A percentile compares a stretch with the other conserved stretches of the same genome.
Evolutionary conservation across 2,329 filamentous ascomycete genomes (phyloP).

Genomic region (Sordariomycetes sp.): DNA sequence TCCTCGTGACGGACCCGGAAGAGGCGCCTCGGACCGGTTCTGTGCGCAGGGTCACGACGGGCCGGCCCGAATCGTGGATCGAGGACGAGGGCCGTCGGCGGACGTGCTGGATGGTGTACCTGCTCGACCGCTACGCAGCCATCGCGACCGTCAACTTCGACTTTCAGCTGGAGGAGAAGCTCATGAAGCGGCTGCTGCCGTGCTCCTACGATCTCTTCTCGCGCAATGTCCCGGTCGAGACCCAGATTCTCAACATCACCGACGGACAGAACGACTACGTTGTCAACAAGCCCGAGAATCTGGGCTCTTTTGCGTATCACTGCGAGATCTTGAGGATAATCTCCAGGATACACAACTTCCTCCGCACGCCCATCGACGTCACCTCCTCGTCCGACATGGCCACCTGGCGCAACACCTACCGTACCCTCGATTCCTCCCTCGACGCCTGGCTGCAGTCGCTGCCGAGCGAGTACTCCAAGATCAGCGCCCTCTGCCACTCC

Average conservation of each 20-base stretch:
- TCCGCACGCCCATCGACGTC: conserved; percentile 28
- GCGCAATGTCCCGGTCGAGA: conserved; percentile 31
- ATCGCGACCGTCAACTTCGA: conserved; percentile 30
- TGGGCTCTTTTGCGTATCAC: conserved; percentile 34
- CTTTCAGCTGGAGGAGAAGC: conserved; percentile 28
- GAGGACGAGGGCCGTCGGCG: conserved; percentile 32
- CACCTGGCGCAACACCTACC: conserved; percentile 30
- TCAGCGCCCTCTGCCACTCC: conserved; percentile 33
- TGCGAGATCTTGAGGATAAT: conserved; percentile 33
- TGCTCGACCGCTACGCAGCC: conserved; percentile 32
- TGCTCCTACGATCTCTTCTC: conserved; percentile 36
- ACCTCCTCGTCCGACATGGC: conserved; percentile 26
- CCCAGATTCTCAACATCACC: conserved; percentile 17
- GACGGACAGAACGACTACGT: conserved; percentile 17
- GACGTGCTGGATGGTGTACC: conserved; percentile 35
- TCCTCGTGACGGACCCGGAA: conserved; percentile 20
- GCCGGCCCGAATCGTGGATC: conserved; percentile 31
- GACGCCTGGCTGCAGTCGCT: conserved; percentile 31
- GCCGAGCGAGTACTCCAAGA: conserved; percentile 34
- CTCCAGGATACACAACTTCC: conserved; percentile 31
- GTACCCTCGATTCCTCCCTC: conserved; percentile 25
- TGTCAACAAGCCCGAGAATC: conserved; percentile 29
- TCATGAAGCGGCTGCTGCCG: conserved; percentile 29
- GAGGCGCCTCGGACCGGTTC: conserved; percentile 23
- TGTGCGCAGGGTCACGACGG: conserved; percentile 21